Conservation (phyloP, 768 basidiomycete species). For the Lactifluus echinatus region DNA sequence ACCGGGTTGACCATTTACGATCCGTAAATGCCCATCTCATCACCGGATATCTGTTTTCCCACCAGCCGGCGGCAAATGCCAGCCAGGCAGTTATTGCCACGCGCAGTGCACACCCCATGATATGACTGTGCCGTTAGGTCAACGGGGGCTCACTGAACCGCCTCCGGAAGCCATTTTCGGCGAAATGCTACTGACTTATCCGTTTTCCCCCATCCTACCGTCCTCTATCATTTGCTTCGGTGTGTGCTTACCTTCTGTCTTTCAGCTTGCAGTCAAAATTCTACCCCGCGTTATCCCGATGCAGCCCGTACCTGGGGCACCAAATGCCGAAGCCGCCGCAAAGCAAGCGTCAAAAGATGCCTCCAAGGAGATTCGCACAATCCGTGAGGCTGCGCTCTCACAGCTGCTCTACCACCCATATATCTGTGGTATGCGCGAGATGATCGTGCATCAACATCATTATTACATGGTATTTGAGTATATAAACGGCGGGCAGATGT, state of each 20-base stretch:
- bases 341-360: conserved; percentile 85
- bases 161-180: background rate
- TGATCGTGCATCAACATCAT: conserved; percentile 95
- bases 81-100: background rate
- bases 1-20: background rate
- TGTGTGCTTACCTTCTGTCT: background rate
- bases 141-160: background rate
- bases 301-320: conserved; percentile 38
- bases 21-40: background rate
- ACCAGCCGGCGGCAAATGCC: background rate
- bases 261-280: conserved; percentile 96
- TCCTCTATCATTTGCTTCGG: background rate
- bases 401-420: conserved; percentile 97
- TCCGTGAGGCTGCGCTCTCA: conserved; percentile 91
- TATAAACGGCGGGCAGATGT: conserved; percentile 98
- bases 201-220: background rate
- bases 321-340: conserved; percentile 49
- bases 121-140: conserved; percentile 4
- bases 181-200: background rate
- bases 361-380: conserved; percentile 91
- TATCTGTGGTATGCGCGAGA: conserved; percentile 98
- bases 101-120: background rate
- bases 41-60: background rate
- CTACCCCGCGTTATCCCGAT: conserved; percentile 76
- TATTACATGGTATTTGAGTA: conserved; percentile 99